Conservation (phyloP, 2,329 filamentous ascomycete species). For the Kalmusia sp. region DNA sequence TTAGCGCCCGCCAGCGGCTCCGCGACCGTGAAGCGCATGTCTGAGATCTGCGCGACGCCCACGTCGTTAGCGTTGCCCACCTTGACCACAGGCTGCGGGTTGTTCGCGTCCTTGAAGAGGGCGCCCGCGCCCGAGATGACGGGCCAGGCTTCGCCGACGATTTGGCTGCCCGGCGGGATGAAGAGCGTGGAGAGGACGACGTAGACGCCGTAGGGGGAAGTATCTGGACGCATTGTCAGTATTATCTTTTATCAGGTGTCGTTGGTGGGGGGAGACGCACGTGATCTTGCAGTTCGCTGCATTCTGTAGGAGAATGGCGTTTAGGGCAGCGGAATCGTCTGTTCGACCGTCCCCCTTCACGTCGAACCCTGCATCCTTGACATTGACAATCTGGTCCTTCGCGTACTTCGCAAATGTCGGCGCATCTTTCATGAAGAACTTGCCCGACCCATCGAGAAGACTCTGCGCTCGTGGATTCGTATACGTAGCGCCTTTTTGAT, state of each 20-base stretch:
- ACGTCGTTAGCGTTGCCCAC: slow-evolving; percentile 23
- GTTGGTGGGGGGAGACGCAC: neutral
- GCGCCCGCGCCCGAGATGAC: slow-evolving; percentile 21
- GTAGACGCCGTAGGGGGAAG: slow-evolving; percentile 25
- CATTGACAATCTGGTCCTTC: slow-evolving; percentile 6
- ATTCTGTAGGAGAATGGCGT: slow-evolving; percentile 4
- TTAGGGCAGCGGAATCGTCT: slow-evolving; percentile 2
- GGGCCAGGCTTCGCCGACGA: slow-evolving; percentile 25
- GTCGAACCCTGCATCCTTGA: neutral
- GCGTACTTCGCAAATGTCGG: slow-evolving; percentile 3
- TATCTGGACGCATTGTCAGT: slow-evolving; percentile 2
- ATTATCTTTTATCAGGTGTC: neutral
- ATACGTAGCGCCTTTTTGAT: neutral
- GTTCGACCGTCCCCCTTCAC: slow-evolving; percentile 4
- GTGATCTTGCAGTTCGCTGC: slow-evolving; percentile 7
- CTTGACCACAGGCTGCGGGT: slow-evolving; percentile 22
- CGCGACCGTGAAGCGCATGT: slow-evolving; percentile 42
- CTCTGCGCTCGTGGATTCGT: neutral
- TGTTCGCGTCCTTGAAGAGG: slow-evolving; percentile 20
- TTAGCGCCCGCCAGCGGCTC: slow-evolving; percentile 70
- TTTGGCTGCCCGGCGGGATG: slow-evolving; percentile 16
- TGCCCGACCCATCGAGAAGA: neutral
- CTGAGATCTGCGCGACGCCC: slow-evolving; percentile 24
- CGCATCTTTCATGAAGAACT: slow-evolving; percentile 7
- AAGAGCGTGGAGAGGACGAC: slow-evolving; percentile 21